Evolutionary conservation across 192 early-diverging fungal species (phyloP).

Genomic region (Coemansia sp.): DNA sequence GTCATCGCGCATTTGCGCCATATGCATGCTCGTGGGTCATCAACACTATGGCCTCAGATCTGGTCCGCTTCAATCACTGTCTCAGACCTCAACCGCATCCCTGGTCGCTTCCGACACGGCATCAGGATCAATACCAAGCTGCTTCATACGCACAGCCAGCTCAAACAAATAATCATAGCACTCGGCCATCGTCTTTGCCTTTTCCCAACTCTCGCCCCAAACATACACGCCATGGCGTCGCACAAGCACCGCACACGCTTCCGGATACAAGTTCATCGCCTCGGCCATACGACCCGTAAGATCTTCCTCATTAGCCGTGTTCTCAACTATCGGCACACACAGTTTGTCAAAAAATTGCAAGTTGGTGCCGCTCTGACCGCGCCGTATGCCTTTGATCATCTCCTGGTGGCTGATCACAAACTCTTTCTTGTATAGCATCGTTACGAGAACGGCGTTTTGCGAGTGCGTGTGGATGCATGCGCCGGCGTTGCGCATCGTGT

Average conservation of each 20-base stretch:
- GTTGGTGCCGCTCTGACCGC: slow-evolving; percentile 65
- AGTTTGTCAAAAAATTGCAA: slow-evolving; percentile 78
- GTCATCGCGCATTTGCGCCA: neutral
- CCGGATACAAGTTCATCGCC: slow-evolving; percentile 86
- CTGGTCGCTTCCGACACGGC: slow-evolving; percentile 23
- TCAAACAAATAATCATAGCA: slow-evolving; percentile 99
- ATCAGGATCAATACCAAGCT: slow-evolving; percentile 76
- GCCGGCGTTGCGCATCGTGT: slow-evolving; percentile 77
- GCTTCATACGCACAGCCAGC: slow-evolving; percentile 91
- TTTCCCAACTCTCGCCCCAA: slow-evolving; percentile 95
- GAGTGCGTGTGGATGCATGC: slow-evolving; percentile 98
- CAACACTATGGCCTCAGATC: neutral
- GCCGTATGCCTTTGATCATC: slow-evolving; percentile 98
- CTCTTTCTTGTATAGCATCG: slow-evolving; percentile 74
- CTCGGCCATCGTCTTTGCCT: slow-evolving; percentile 96
- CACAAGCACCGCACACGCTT: slow-evolving; percentile 92
- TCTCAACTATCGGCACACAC: slow-evolving; percentile 93
- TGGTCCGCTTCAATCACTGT: too few species aligned
- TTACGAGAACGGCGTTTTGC: slow-evolving; percentile 91
- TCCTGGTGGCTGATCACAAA: slow-evolving; percentile 95
- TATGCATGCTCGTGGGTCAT: neutral
- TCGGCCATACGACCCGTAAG: slow-evolving; percentile 82
- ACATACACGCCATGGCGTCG: slow-evolving; percentile 96
- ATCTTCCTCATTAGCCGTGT: slow-evolving; percentile 92
- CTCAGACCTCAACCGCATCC: neutral